Conservation (phyloP, 1,284 basidiomycete species). For the Tetrapyrgos nigripes region DNA sequence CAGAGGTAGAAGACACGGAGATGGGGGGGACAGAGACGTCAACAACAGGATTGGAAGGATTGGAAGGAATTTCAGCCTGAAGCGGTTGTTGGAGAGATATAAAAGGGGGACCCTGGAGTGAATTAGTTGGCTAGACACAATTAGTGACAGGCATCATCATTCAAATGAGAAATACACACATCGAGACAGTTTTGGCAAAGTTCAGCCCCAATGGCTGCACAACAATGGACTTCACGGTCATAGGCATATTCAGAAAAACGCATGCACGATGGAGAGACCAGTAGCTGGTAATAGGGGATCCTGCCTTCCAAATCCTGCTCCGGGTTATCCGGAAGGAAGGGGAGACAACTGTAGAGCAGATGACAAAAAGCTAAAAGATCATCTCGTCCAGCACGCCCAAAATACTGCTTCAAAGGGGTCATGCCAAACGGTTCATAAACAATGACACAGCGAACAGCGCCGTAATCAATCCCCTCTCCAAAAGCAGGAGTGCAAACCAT, state of each 20-base stretch:
- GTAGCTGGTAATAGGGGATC: not conserved
- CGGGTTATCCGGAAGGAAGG: not conserved
- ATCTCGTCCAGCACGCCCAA: not conserved
- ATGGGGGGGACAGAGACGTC: too few relatives aligned
- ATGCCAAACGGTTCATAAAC: slow-evolving; percentile 1
- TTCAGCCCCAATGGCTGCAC: not conserved
- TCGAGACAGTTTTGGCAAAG: slow-evolving; percentile 1
- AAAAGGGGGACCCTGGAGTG: too few relatives aligned
- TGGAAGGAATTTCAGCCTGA: too few relatives aligned
- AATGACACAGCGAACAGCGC: not conserved
- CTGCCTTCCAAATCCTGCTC: not conserved
- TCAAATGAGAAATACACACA: too few relatives aligned
- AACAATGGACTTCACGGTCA: not conserved
- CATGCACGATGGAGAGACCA: not conserved
- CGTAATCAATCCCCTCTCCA: slow-evolving; percentile 2
- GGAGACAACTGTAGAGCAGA: not conserved
- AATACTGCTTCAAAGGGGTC: not conserved
- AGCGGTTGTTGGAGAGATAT: too few relatives aligned
- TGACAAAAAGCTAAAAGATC: not conserved
- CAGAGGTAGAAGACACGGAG: too few relatives aligned
- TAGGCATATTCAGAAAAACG: not conserved
- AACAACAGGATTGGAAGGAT: too few relatives aligned
- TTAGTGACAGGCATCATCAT: too few relatives aligned
- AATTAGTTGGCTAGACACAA: too few relatives aligned
- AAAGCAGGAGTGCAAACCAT: not conserved